Evolutionary conservation across 805 yeast species (phyloP), one percentile per base, ranked within the genome.

Genomic region (Cyberlindnera mississippiensis): DNA sequence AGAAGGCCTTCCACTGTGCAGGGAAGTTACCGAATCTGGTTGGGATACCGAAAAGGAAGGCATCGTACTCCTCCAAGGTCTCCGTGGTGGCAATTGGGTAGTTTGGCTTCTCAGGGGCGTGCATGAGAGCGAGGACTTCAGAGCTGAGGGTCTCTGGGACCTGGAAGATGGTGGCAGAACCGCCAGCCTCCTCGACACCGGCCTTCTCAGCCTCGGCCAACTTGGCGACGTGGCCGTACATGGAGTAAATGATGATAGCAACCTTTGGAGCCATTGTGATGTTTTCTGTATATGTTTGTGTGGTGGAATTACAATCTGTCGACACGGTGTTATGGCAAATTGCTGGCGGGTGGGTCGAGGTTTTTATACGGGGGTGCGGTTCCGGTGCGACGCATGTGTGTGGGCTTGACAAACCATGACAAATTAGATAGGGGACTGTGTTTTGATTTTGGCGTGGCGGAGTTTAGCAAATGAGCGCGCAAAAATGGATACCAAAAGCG

Each of bases 21-120:
- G 95, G 88, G 61, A 76, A 67, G 60, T 70, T 74, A 53, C 95
- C 95, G 61, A 59, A 86, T 63, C 95, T 75, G 28, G 95, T 84
- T 51, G 95, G 93, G 44, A 85, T 61, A 52, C 95, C 95, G 53
- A 85, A 82, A 48, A 85, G 50, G 61, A 82, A 80, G 12, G 80
- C 89, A 58, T 85, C 95, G 67, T 81, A 84, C 45, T 73, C 66
- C 19, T 63, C 61, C 52, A 87, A 69, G 3, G 76, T 73, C 10
- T 75, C 81, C 4, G 64, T 53, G 6, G 80, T 70, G 28, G 85
- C 85, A 43, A 75, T 61, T 42, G 88, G 88, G 43, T 67, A 68
- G 26, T 64, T 65, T 17, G 76, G 71, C 58, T 77, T 78, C 12
- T 73, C 60, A 30, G 88, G 82, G 16, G 93, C 95, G 54, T 79